A percentile compares a stretch with the other conserved stretches of the same genome.
Evolutionary conservation across 495 filamentous ascomycete species (phyloP).

Genomic region (Aspergillus diversus): DNA sequence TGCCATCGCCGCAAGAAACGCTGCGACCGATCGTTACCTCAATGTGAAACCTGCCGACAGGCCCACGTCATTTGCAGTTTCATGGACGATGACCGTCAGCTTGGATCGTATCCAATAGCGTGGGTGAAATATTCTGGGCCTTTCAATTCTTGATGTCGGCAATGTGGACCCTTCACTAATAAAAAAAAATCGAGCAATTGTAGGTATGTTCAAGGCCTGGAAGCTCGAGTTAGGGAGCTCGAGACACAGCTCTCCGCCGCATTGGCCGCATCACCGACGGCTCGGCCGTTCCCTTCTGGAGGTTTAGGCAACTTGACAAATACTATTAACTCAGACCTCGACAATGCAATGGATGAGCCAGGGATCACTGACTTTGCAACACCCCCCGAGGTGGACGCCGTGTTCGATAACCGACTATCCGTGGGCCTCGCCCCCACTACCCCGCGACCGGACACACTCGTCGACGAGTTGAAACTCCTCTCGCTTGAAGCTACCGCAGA

Average conservation of each 20-base stretch:
- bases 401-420: conserved; percentile 8
- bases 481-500: conserved; percentile 45
- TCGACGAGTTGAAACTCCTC: conserved; percentile 35
- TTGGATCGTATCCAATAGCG: conserved; percentile 41
- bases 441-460: conserved; percentile 28
- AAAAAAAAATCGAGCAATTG: neutral
- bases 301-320: neutral
- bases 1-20: conserved; percentile 45
- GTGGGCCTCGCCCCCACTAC: neutral
- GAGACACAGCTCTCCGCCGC: conserved; percentile 29
- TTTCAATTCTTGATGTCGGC: neutral
- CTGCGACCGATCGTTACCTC: conserved; percentile 38
- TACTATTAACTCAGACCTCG: conserved; percentile 1
- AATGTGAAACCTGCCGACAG: conserved; percentile 37
- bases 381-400: conserved; percentile 10
- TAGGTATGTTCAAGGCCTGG: conserved; percentile 42
- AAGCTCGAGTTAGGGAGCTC: conserved; percentile 34
- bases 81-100: conserved; percentile 38
- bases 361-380: conserved; percentile 11
- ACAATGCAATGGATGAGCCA: neutral
- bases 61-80: conserved; percentile 42
- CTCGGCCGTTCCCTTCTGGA: neutral
- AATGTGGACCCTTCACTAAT: neutral
- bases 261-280: conserved; percentile 9
- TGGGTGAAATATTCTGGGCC: conserved; percentile 19